Conservation (phyloP, 2,329 filamentous ascomycete species). For the Exophiala xenobiotica region DNA sequence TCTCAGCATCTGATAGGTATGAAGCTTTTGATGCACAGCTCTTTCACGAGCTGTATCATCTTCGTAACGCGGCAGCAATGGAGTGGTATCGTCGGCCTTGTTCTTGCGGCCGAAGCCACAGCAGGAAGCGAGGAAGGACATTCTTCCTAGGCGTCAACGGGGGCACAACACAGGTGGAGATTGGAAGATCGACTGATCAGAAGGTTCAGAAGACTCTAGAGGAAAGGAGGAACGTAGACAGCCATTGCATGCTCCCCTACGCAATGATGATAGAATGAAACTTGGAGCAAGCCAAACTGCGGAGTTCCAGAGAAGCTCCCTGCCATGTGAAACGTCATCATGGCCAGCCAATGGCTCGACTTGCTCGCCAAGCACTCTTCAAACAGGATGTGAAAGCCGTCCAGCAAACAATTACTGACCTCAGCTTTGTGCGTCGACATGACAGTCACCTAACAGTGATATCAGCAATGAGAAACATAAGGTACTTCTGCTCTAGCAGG, state of each 20-base stretch:
- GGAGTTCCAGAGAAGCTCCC: not conserved
- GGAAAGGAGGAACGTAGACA: not conserved
- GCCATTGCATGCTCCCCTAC: not conserved
- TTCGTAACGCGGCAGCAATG: slow-evolving; percentile 77
- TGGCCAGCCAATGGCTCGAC: not conserved
- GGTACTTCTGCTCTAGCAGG: no score
- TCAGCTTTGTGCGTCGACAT: not conserved
- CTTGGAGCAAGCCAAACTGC: slow-evolving; percentile 1
- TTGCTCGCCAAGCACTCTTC: not conserved
- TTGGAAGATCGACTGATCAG: not conserved
- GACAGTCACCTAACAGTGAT: not conserved
- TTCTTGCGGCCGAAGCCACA: slow-evolving; percentile 57
- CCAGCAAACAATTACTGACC: no score
- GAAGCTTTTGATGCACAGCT: slow-evolving; percentile 76
- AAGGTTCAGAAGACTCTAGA: not conserved
- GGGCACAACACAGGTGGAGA: no score
- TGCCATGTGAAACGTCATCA: not conserved
- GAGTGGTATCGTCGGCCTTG: slow-evolving; percentile 63
- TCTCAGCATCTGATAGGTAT: slow-evolving; percentile 86
- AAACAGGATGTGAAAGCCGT: no score
- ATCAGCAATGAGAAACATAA: not conserved
- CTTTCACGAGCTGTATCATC: slow-evolving; percentile 78
- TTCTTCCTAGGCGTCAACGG: slow-evolving; percentile 1
- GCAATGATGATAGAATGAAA: not conserved
- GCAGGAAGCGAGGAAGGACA: slow-evolving; percentile 60